Base-by-base conservation (phyloP, 2,329 filamentous ascomycete species). In the Colletotrichum sp. region DNA sequence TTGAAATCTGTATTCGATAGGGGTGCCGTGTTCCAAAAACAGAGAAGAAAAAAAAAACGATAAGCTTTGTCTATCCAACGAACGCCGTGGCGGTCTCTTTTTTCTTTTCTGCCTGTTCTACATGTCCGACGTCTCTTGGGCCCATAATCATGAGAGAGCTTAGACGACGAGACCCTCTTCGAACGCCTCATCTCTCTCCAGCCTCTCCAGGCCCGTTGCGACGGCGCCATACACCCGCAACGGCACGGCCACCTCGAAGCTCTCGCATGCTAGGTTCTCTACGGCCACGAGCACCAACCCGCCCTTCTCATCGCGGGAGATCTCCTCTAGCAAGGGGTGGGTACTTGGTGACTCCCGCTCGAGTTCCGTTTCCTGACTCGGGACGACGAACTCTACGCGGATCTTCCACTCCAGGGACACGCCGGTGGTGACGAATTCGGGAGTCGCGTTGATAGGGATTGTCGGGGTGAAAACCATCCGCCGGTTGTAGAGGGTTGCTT, bases 391-490 rank as follows among this genome's bases (percentile, higher is more conserved):
- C 85, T 99, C 96, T 74, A 99, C 92, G 2, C 95, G 89, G 39
- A 99, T 88, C 83, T 94, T 95, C 97, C 97, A 99, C 79, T 95
- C 94, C 30, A 98, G 87, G 78, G 92, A 94, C 6, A 99, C 92
- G 3, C 96, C 96, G 77, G 93, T 98, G 0, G 97, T 99, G 63
- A 98, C 91, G 79, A 99, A 98, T 78, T 97, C 96, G 0, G 97
- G 97, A 1, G 96, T 98, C 1, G 95, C 96, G 16, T 90, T 90
- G 21, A 94, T 90, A 0, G 97, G 97, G 65, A 99, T 96, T 0
- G 95, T 94, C 0, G 96, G 94, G 10, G 90, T 93, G 81, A 99
- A 98, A 8, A 95, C 92, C 26, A 96, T 89, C 66, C 95, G 90
- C 9, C 94, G 91, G 3, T 96, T 92, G 83, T 94, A 98, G 6